phyloP scores from a whole-genome alignment of 2,329 filamentous ascomycete genomes.

The Penicillium rolfsii region DNA sequence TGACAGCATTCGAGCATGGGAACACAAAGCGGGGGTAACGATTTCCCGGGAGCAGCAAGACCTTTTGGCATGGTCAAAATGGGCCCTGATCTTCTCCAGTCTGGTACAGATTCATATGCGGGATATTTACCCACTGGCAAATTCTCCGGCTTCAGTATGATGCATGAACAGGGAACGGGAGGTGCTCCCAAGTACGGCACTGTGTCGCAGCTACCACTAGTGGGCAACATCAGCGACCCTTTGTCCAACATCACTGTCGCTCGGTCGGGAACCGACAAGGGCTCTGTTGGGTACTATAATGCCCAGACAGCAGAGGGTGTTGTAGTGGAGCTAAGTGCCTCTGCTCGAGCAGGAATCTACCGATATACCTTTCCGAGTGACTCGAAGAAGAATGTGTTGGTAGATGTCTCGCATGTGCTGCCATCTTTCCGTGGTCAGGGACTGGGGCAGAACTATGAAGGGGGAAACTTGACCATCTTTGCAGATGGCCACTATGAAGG shows the following conservation, averaged over 20 bases:
- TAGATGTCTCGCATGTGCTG: constrained; percentile 69
- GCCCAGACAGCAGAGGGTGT: constrained; percentile 60
- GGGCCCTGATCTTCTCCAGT: constrained; percentile 45
- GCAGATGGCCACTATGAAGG: constrained; percentile 61
- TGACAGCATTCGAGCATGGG: constrained; percentile 32
- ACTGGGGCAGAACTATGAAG: constrained; percentile 64
- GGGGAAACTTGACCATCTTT: constrained; percentile 61
- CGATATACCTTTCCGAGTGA: constrained; percentile 61
- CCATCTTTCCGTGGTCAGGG: constrained; percentile 64
- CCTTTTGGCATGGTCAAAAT: constrained; percentile 51
- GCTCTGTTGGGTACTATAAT: constrained; percentile 65
- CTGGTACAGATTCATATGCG: constrained; percentile 45
- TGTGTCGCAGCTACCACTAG: constrained; percentile 61
- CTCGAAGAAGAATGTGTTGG: constrained; percentile 53
- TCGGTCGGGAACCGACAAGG: constrained; percentile 55
- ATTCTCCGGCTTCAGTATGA: constrained; percentile 65
- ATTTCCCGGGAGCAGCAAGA: constrained; percentile 47
- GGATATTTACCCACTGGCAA: constrained; percentile 51
- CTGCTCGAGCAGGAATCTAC: constrained; percentile 56
- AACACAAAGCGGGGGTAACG: constrained; percentile 44
- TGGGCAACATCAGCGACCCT: constrained; percentile 57
- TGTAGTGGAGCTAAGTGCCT: constrained; percentile 60
- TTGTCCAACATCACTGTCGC: constrained; percentile 60
- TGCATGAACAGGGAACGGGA: constrained; percentile 69
- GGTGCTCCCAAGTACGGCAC: constrained; percentile 72